Conservation (phyloP, 2,329 filamentous ascomycete genomes). For the Clonostachys byssicola region DNA sequence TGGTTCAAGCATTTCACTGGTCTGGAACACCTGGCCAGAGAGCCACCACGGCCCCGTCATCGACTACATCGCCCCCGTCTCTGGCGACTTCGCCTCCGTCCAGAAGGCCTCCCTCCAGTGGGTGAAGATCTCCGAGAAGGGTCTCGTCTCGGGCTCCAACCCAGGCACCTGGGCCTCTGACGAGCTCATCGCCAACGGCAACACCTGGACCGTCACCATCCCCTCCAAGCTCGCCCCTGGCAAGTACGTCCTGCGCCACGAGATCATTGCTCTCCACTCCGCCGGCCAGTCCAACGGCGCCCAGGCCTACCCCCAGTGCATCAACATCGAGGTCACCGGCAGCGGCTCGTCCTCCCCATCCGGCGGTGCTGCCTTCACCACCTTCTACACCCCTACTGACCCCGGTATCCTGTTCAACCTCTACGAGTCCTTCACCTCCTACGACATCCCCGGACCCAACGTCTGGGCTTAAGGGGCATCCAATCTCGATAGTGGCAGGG, state of each 20-base stretch:
- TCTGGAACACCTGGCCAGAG: constrained; percentile 64
- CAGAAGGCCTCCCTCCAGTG: constrained; percentile 47
- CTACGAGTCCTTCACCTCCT: constrained; percentile 17
- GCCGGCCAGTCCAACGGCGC: constrained; percentile 32
- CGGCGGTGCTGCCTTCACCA: constrained; percentile 21
- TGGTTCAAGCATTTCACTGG: constrained; percentile 48
- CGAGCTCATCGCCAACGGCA: constrained; percentile 38
- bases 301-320: constrained; percentile 49
- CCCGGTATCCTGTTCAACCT: constrained; percentile 28
- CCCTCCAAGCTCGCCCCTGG: constrained; percentile 41
- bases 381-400: constrained; percentile 26
- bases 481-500: too few species aligned
- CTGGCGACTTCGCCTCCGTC: constrained; percentile 44
- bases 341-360: constrained; percentile 17
- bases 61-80: constrained; percentile 52
- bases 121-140: constrained; percentile 55
- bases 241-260: constrained; percentile 50
- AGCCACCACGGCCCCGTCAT: constrained; percentile 59
- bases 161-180: constrained; percentile 52
- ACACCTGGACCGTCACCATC: constrained; percentile 40
- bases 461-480: not conserved
- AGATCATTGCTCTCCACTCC: constrained; percentile 51
- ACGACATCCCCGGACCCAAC: constrained; percentile 23
- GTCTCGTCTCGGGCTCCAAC: constrained; percentile 39
- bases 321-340: constrained; percentile 42